Conservation (phyloP, 768 basidiomycete genomes). For the Russula sp. region DNA sequence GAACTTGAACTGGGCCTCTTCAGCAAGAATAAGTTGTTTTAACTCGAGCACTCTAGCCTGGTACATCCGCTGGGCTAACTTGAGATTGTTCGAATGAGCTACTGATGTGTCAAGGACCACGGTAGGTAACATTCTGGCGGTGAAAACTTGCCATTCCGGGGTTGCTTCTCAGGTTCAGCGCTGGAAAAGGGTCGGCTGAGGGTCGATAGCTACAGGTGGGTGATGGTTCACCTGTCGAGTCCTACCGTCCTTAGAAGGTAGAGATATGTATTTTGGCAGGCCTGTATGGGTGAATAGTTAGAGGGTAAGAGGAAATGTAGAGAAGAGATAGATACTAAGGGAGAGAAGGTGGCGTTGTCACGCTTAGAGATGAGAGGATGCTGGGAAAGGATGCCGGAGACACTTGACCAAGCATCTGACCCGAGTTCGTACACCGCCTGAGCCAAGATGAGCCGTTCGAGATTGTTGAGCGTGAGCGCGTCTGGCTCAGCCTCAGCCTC, state of each 20-base stretch:
- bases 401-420: conserved; percentile 54
- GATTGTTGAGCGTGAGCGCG: conserved; percentile 25
- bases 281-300: not conserved
- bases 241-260: conserved; percentile 1
- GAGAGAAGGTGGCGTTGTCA: conserved; percentile 57
- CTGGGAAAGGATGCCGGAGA: conserved; percentile 56
- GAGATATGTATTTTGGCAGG: conserved; percentile 4
- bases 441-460: conserved; percentile 75
- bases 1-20: conserved; percentile 77
- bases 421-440: conserved; percentile 86
- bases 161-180: conserved; percentile 32
- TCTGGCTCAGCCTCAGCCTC: not conserved
- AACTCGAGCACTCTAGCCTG: conserved; percentile 62
- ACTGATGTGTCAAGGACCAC: conserved; percentile 2
- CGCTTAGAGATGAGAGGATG: conserved; percentile 59
- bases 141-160: conserved; percentile 41
- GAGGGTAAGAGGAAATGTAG: conserved; percentile 8
- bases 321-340: conserved; percentile 41
- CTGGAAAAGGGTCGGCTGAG: not conserved
- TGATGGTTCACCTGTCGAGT: conserved; percentile 3
- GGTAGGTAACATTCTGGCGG: not conserved
- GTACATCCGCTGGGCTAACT: conserved; percentile 73
- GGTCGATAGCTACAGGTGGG: not conserved
- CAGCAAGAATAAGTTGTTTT: conserved; percentile 55
- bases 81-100: conserved; percentile 55